Evolutionary conservation across 2,329 filamentous ascomycete genomes (phyloP).

Genomic region (Clonostachys solani): DNA sequence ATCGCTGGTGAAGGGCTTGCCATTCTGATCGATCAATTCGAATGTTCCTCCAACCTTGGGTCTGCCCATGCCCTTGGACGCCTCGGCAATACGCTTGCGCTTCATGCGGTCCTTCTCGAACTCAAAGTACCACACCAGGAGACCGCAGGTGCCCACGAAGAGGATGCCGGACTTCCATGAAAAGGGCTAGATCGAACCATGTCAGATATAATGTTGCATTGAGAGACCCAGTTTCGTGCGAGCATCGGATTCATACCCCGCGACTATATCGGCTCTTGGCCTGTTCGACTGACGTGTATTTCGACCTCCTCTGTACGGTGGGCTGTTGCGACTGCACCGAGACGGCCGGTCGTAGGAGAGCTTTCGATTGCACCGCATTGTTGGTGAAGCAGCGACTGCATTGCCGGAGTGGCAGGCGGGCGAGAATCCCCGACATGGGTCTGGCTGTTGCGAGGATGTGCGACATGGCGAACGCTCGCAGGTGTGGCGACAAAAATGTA

Average conservation of each 20-base stretch:
- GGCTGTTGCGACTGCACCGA: conserved; percentile 25
- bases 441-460: too few species aligned
- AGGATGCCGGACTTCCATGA: conserved; percentile 86
- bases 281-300: conserved; percentile 53
- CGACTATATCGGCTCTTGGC: conserved; percentile 53
- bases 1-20: conserved; percentile 70
- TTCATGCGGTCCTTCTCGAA: conserved; percentile 90
- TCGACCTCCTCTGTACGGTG: conserved; percentile 30
- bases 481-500: too few species aligned
- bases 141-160: conserved; percentile 74
- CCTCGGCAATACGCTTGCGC: conserved; percentile 82
- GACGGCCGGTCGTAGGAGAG: conserved; percentile 24
- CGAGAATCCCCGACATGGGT: conserved; percentile 5
- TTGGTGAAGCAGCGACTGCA: conserved; percentile 37
- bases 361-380: conserved; percentile 23
- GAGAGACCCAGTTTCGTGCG: not conserved
- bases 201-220: conserved; percentile 3
- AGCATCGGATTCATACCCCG: conserved; percentile 34
- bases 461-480: too few species aligned
- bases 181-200: conserved; percentile 61
- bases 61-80: conserved; percentile 86
- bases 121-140: conserved; percentile 86
- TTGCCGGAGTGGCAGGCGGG: conserved; percentile 23
- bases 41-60: conserved; percentile 93
- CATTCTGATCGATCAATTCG: conserved; percentile 75